These are phyloP conservation scores for Vitis vinifera DNA, from an alignment of 164 flowering plant genomes.

Conservation along the genomic window ASM3070453v1 NC_081813.1:7483501-7484000, in stretches of 20 bases:
- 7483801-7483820: slow-evolving; percentile 95
- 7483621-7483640: background rate
- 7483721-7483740: slow-evolving; percentile 86
- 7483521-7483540: slow-evolving; percentile 3
- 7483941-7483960: background rate
- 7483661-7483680: slow-evolving; percentile 10
- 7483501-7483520: background rate
- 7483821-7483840: slow-evolving; percentile 65
- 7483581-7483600: slow-evolving; percentile 12
- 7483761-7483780: slow-evolving; percentile 88
- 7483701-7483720: slow-evolving; percentile 23
- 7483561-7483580: slow-evolving; percentile 8
- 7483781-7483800: slow-evolving; percentile 86
- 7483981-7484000: no score
- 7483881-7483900: no score
- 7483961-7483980: background rate
- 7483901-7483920: background rate
- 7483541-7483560: slow-evolving; percentile 19
- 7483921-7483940: background rate
- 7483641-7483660: background rate
- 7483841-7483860: background rate
- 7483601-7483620: background rate
- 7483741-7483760: slow-evolving; percentile 91
- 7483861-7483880: background rate
- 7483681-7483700: slow-evolving; percentile 20